A percentile compares a stretch with the other conserved stretches of the same genome.
Conservation (phyloP, 2,329 filamentous ascomycete species). For the Colletotrichum limetticola region DNA sequence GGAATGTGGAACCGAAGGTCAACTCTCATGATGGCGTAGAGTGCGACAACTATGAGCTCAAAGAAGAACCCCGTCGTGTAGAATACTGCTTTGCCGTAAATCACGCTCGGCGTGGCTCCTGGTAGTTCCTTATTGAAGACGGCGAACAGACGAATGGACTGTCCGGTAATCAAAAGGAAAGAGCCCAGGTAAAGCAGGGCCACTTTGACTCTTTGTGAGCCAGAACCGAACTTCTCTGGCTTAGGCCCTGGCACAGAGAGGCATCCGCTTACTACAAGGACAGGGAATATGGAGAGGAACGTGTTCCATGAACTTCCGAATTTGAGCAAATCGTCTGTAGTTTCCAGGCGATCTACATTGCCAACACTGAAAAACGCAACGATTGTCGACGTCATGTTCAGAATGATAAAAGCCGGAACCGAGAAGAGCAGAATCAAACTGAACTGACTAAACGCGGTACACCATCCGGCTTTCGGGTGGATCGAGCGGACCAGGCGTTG, state of each 20-base stretch:
- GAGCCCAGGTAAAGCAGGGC: slow-evolving; percentile 40
- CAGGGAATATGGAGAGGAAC: slow-evolving; percentile 38
- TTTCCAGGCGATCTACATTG: slow-evolving; percentile 31
- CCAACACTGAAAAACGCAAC: slow-evolving; percentile 41
- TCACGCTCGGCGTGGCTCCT: slow-evolving; percentile 36
- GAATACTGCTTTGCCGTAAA: slow-evolving; percentile 47
- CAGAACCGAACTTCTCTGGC: slow-evolving; percentile 46
- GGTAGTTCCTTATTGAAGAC: slow-evolving; percentile 40
- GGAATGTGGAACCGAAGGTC: slow-evolving; percentile 45
- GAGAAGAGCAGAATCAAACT: slow-evolving; percentile 41
- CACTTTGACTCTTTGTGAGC: slow-evolving; percentile 43
- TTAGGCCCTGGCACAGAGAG: slow-evolving; percentile 41
- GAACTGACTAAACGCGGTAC: slow-evolving; percentile 39
- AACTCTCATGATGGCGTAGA: slow-evolving; percentile 42
- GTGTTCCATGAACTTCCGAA: slow-evolving; percentile 38
- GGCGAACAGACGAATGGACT: slow-evolving; percentile 39
- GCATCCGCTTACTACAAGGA: slow-evolving; percentile 38
- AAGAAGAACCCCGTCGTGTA: slow-evolving; percentile 49
- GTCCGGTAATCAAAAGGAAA: slow-evolving; percentile 36
- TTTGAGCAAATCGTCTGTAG: slow-evolving; percentile 34
- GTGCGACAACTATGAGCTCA: slow-evolving; percentile 42
- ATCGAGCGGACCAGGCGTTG: slow-evolving; percentile 51
- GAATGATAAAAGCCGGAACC: slow-evolving; percentile 42
- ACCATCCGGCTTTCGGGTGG: slow-evolving; percentile 50
- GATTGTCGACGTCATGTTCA: slow-evolving; percentile 43